phyloP scores from a whole-genome alignment of 1,139 yeast genomes.

The Lipomyces yarrowii region DNA sequence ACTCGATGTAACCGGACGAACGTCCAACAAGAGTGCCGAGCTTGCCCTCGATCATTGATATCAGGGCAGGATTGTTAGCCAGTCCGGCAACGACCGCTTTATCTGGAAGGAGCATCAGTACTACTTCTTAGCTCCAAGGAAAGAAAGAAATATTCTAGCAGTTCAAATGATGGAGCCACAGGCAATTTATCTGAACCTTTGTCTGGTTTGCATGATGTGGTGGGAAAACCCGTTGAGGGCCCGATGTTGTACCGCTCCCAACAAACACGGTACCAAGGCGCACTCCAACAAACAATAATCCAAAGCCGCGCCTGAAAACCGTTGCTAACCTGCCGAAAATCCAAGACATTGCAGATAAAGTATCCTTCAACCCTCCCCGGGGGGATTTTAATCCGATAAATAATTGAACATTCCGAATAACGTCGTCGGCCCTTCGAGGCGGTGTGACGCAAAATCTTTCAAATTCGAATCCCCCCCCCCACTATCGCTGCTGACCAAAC shows the following conservation, averaged over 20 bases:
- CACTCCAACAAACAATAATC: neutral
- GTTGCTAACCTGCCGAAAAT: neutral
- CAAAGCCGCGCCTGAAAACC: neutral
- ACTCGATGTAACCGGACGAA: constrained; percentile 82
- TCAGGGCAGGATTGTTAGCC: constrained; percentile 73
- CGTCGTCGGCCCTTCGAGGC: neutral
- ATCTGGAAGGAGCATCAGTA: constrained; percentile 10
- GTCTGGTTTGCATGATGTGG: neutral
- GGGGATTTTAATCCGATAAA: neutral
- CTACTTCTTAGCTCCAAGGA: neutral
- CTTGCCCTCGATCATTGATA: constrained; percentile 89
- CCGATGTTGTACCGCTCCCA: neutral
- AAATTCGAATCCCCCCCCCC: neutral
- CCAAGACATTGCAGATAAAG: neutral
- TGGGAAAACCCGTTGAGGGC: neutral
- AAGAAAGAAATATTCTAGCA: neutral
- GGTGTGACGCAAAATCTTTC: neutral
- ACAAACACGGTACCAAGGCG: neutral
- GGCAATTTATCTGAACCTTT: neutral
- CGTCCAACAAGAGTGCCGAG: constrained; percentile 82
- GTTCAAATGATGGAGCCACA: neutral
- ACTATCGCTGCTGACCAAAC: neutral
- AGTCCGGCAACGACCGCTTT: constrained; percentile 48
- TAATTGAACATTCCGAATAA: neutral
- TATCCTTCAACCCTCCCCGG: neutral